Evolutionary conservation across 768 basidiomycete species (phyloP).

Genomic region (Kwoniella mangroviensis): DNA sequence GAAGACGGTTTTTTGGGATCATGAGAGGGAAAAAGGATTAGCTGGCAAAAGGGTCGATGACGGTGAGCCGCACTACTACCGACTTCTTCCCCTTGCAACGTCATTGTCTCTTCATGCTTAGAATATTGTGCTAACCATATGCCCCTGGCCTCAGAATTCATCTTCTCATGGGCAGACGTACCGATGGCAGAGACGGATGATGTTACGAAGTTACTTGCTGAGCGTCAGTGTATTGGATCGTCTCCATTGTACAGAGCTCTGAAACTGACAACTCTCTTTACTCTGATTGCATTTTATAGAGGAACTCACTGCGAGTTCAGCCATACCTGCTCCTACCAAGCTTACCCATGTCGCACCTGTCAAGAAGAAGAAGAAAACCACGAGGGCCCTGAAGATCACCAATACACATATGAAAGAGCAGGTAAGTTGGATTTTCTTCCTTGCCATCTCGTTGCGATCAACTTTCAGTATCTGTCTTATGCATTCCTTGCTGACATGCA

Average conservation of each 20-base stretch:
- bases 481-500: constrained; percentile 3
- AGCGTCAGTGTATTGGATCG: constrained; percentile 22
- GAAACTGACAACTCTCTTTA: not conserved
- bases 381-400: constrained; percentile 34
- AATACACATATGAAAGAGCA: constrained; percentile 43
- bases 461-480: not conserved
- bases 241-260: not conserved
- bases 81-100: too few relatives aligned
- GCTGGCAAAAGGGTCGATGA: constrained; percentile 46
- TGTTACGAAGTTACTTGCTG: constrained; percentile 31
- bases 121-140: too few relatives aligned
- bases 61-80: constrained; percentile 27
- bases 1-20: constrained; percentile 50
- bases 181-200: constrained; percentile 36
- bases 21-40: constrained; percentile 40
- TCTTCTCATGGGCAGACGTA: constrained; percentile 37
- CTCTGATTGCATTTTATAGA: constrained; percentile 17
- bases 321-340: constrained; percentile 27
- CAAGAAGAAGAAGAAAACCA: constrained; percentile 37
- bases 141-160: constrained; percentile 28
- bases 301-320: constrained; percentile 32
- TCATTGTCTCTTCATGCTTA: too few relatives aligned
- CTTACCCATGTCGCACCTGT: constrained; percentile 17
- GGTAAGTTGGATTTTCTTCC: constrained; percentile 11
- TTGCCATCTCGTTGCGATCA: not conserved